phyloP scores from a whole-genome alignment of 2,329 filamentous ascomycete genomes.

The Albifimbria verrucaria region DNA sequence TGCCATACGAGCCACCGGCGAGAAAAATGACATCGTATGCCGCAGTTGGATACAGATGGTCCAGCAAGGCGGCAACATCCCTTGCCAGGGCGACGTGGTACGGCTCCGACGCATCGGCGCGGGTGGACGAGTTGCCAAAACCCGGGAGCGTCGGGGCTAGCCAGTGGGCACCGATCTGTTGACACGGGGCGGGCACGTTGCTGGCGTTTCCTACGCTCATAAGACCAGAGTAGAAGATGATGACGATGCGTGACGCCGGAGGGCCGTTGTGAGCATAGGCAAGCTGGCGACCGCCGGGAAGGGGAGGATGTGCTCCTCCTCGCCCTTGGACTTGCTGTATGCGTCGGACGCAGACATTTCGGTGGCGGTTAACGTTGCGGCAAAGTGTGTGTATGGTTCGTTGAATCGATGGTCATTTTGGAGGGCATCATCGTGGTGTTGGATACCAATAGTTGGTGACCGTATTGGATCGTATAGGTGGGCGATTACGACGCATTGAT shows the following conservation, averaged over 20 bases:
- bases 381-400: too few relatives aligned
- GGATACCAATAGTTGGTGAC: too few relatives aligned
- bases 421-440: too few relatives aligned
- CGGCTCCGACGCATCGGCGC: constrained; percentile 2
- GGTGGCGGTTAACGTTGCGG: too few relatives aligned
- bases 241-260: constrained; percentile 8
- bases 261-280: constrained; percentile 20
- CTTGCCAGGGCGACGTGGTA: constrained; percentile 11
- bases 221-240: constrained; percentile 18
- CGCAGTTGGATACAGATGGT: constrained; percentile 11
- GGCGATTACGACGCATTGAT: too few relatives aligned
- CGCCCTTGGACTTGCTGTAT: constrained; percentile 7
- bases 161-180: constrained; percentile 9
- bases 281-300: constrained; percentile 11
- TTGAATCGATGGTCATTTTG: too few relatives aligned
- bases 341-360: neutral
- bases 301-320: constrained; percentile 13
- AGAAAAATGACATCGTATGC: constrained; percentile 13
- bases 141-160: constrained; percentile 14
- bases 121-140: constrained; percentile 11
- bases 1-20: constrained; percentile 17
- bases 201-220: constrained; percentile 15
- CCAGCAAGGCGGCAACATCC: constrained; percentile 11
- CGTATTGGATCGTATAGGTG: too few relatives aligned
- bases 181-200: constrained; percentile 11